A percentile compares a stretch with the other conserved stretches of the same genome.
phyloP scores from a whole-genome alignment of 306 rosid genomes.

The Prunus persica region DNA sequence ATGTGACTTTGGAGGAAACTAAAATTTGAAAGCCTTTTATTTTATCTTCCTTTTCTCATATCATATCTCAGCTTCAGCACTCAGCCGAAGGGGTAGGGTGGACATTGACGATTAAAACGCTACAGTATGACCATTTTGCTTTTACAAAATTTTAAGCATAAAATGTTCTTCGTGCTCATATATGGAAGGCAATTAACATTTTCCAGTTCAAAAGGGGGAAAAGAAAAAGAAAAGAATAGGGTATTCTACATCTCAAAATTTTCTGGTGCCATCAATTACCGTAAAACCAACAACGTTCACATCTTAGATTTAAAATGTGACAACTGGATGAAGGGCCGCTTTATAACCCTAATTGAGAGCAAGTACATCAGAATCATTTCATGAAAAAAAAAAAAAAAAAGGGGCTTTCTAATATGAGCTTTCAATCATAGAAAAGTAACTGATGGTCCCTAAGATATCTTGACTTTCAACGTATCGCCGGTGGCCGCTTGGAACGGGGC shows the following conservation, averaged over 20 bases:
- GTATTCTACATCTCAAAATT: slow-evolving; percentile 34
- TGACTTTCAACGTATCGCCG: slow-evolving; percentile 33
- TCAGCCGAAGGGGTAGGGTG: too few relatives aligned
- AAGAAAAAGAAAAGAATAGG: background rate
- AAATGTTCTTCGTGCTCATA: background rate
- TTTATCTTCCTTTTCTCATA: too few relatives aligned
- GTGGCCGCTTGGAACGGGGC: slow-evolving; percentile 65
- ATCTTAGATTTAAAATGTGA: slow-evolving; percentile 27
- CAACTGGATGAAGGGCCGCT: slow-evolving; percentile 20
- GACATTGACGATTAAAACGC: too few relatives aligned
- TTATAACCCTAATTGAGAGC: slow-evolving; percentile 27
- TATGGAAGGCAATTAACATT: background rate
- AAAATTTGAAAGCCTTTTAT: too few relatives aligned
- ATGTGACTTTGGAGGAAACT: too few relatives aligned
- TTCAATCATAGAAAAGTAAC: slow-evolving; percentile 17
- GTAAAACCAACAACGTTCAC: slow-evolving; percentile 14
- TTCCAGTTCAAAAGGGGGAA: background rate
- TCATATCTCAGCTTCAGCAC: too few relatives aligned
- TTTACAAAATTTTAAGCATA: slow-evolving; percentile 11
- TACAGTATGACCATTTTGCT: background rate
- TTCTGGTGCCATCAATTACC: slow-evolving; percentile 20
- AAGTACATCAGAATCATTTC: slow-evolving; percentile 25
- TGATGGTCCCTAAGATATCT: slow-evolving; percentile 17
- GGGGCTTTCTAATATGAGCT: slow-evolving; percentile 7
- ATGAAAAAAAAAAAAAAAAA: background rate